Conservation (phyloP, 1,284 basidiomycete species). For the Fomitopsis schrenkii region DNA sequence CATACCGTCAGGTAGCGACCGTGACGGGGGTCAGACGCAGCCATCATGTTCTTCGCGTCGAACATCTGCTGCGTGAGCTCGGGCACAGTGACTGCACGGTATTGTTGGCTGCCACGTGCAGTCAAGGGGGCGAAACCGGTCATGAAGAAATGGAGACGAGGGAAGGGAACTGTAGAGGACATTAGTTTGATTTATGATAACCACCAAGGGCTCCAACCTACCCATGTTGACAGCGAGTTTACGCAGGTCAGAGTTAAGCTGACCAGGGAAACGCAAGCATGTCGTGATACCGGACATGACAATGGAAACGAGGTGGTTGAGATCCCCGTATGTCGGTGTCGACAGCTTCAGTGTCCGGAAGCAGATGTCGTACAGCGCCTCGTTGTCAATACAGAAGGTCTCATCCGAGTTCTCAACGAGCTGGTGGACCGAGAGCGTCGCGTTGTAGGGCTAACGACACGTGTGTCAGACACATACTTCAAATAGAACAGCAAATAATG, state of each 20-base stretch:
- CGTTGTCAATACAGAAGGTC: conserved; percentile 97
- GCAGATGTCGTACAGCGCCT: conserved; percentile 98
- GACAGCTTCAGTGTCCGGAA: conserved; percentile 94
- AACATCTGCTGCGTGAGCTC: conserved; percentile 99
- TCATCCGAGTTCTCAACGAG: conserved; percentile 96
- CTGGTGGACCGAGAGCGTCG: conserved; percentile 92
- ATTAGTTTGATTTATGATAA: not conserved
- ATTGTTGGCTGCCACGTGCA: conserved; percentile 89
- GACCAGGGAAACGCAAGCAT: conserved; percentile 96
- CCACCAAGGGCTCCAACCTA: conserved; percentile 30
- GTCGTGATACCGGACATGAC: conserved; percentile 99
- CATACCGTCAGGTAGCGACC: conserved; percentile 89
- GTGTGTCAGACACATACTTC: not conserved
- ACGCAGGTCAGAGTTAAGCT: conserved; percentile 95
- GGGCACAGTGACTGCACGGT: conserved; percentile 92
- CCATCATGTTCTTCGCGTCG: conserved; percentile 99
- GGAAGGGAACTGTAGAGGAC: conserved; percentile 76
- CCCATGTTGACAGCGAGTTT: conserved; percentile 99
- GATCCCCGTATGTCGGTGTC: conserved; percentile 92
- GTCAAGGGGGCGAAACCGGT: conserved; percentile 96
- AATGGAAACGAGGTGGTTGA: conserved; percentile 95
- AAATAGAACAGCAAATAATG: not conserved
- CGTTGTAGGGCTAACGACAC: conserved; percentile 80
- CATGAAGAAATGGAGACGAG: conserved; percentile 99
- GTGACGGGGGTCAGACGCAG: conserved; percentile 91